Conservation (phyloP, 306 rosid genomes). For the Amphicarpaea edgeworthii region DNA sequence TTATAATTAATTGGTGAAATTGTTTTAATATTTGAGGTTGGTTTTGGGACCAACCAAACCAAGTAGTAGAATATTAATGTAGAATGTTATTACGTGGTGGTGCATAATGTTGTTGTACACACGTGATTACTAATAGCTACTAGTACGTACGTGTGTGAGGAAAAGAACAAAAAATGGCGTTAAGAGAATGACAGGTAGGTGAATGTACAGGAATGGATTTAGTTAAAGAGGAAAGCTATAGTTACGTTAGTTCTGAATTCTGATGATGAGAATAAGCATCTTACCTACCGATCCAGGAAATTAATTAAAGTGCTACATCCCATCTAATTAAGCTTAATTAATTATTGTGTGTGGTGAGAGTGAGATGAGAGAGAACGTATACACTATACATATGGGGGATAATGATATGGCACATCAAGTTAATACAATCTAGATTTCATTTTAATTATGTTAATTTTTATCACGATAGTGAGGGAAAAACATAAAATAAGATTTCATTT, state of each 20-base stretch:
- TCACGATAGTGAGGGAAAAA: background rate
- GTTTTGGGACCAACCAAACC: background rate
- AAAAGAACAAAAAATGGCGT: background rate
- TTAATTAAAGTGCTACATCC: background rate
- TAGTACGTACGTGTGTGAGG: background rate
- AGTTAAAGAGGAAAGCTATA: background rate
- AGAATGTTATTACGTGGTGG: background rate
- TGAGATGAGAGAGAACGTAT: background rate
- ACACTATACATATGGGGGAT: background rate
- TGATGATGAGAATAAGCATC: conserved; percentile 1
- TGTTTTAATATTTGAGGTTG: no score
- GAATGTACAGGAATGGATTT: background rate
- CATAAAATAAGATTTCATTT: no score
- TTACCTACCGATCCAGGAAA: background rate
- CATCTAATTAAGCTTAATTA: no score
- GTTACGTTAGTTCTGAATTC: background rate
- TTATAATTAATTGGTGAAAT: no score
- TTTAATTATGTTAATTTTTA: background rate
- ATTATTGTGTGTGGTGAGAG: no score
- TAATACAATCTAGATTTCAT: background rate
- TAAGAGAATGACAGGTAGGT: conserved; percentile 7
- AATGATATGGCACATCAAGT: conserved; percentile 1
- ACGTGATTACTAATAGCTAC: background rate
- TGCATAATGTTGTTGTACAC: background rate
- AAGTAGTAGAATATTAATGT: no score